Evolutionary conservation across 2,329 filamentous ascomycete genomes (phyloP), one percentile per base, ranked within the genome.

Genomic region (Harringtonia lauricola): DNA sequence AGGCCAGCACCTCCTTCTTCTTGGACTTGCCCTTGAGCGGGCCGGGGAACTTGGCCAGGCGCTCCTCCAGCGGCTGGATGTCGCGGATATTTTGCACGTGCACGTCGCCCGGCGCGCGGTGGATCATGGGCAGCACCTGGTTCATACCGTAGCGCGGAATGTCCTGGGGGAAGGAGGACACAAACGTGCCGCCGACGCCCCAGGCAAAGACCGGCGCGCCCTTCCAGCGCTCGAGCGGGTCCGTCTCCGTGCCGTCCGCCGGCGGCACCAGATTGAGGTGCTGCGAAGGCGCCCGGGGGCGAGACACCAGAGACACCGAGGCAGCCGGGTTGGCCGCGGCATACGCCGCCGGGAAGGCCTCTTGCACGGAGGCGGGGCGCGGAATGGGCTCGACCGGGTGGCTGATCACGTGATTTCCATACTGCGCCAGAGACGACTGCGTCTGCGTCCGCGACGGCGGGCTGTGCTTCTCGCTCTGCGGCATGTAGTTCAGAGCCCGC

Each of bases 1-100:
- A 98, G 2, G 77, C 63, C 36, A 89, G 54, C 0, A 87, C 76
- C 43, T 98, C 90, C 66, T 96, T 98, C 71, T 98, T 98, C 70
- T 95, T 96, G 2, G 81, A 79, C 58, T 95, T 96, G 34, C 80
- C 75, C 60, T 83, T 88, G 24, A 98, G 66, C 3, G 94, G 92
- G 0, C 92, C 92, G 0, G 92, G 92, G 55, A 96, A 96, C 52
- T 81, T 87, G 17, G 78, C 73, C 39, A 92, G 66, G 3, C 80
- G 74, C 29, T 92, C 86, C 21, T 77, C 68, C 9, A 88, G 66
- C 5, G 85, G 79, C 36, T 86, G 66, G 26, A 86, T 68, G 36
- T 88, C 79, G 57, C 83, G 92, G 49, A 86, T 72, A 52, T 76
- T 83, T 49, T 79, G 74, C n/a, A 90, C 67, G 54, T 81, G 86